phyloP scores from a whole-genome alignment of 345 rosid species.

The Diplotaxis tenuifolia region DNA sequence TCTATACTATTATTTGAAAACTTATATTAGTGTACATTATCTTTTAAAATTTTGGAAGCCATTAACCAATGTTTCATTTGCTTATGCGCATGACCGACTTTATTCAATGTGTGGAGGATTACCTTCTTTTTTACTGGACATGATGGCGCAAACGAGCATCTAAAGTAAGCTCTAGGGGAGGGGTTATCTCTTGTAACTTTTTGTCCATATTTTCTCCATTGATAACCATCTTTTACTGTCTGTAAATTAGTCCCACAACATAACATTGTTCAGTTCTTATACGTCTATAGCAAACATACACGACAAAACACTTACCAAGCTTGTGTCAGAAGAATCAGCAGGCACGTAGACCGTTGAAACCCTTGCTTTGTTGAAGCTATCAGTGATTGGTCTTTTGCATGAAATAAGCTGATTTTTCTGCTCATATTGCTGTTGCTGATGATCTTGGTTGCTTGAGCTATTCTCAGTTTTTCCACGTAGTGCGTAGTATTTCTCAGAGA shows the following conservation, averaged over 20 bases:
- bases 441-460: conserved; percentile 60
- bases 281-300: not conserved
- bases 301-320: conserved; percentile 51
- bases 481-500: conserved; percentile 39
- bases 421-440: conserved; percentile 11
- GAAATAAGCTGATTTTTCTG: conserved; percentile 29
- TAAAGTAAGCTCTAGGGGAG: conserved; percentile 92
- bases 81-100: not conserved
- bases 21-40: not conserved
- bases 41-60: not conserved
- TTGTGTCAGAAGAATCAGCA: conserved; percentile 51
- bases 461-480: conserved; percentile 42
- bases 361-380: conserved; percentile 39
- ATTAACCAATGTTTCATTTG: not conserved
- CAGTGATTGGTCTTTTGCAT: conserved; percentile 47
- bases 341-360: conserved; percentile 45
- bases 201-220: conserved; percentile 98
- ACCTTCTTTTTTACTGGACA: conserved; percentile 98
- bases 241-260: conserved; percentile 16
- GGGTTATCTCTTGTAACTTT: conserved; percentile 98
- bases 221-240: conserved; percentile 88
- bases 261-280: not conserved
- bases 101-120: not conserved
- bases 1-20: too few relatives aligned
- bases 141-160: conserved; percentile 81